Evolutionary conservation across 2,329 filamentous ascomycete species (phyloP), one percentile per base, ranked within the genome.

Genomic region (Coniella vitis): DNA sequence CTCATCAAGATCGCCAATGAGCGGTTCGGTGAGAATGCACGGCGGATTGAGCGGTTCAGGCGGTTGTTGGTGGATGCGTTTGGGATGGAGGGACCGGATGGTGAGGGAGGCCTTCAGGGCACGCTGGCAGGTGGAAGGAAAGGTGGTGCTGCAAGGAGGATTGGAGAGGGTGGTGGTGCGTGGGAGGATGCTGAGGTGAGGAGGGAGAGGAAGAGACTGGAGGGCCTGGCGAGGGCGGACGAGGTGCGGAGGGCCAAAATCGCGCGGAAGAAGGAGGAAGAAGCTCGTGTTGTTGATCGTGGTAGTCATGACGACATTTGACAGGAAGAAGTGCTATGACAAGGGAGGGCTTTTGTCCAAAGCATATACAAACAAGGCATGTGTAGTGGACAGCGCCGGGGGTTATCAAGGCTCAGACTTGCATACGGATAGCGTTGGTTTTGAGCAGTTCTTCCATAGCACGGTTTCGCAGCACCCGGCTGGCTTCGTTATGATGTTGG

Each of bases 1-100:
- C 70, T 96, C 13, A 67, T 90, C 12, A 65, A 69, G 3, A 76
- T 95, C 48, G 81, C 84, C 7, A 90, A 93, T 60, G 79, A 88
- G 63, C 74, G 86, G 43, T 91, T 93, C 59, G 66, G 61, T 8
- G 80, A 84, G 62, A 93, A 91, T 57, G 65, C 68, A 17, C 80
- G 79, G 57, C 74, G 86, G 39, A 89, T 86, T 53, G 72, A 73
- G 41, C 72, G 84, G 37, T 89, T 91, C 56, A 70, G 74, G 38
- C 55, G 60, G 2, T 73, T 77, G 7, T 65, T 87, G 37, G 56
- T 61, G 47, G 63, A 62, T 10, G 63, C 65, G 39, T 55, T 66
- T 13, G 58, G 58, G 39, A 53, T n/a, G 0, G 38, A 60, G n/a
- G 61, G n/a, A n/a, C n/a, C n/a, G n/a, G n/a, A n/a, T n/a, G n/a